A percentile compares a stretch with the other conserved stretches of the same genome.
Evolutionary conservation across 75 land plant species (phyloP).

Genomic region (Pseudotsuga menziesii): DNA sequence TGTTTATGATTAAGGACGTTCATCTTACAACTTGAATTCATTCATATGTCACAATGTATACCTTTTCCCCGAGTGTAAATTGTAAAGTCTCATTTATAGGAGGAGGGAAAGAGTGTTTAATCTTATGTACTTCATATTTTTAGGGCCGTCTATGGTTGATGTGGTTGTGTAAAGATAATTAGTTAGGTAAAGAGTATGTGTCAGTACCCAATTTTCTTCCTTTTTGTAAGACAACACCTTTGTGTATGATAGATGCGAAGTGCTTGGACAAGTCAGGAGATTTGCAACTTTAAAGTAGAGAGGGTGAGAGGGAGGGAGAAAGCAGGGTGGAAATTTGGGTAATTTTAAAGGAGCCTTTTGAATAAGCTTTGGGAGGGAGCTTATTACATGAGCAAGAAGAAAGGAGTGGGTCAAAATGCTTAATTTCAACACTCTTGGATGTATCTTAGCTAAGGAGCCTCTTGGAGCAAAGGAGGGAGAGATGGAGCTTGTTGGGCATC

Average conservation of each 20-base stretch:
- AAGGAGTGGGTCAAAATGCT: conserved; percentile 2
- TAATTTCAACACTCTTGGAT: background rate
- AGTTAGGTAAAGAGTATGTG: background rate
- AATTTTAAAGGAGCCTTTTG: background rate
- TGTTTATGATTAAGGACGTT: too few species aligned
- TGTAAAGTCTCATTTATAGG: background rate
- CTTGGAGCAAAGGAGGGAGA: conserved; percentile 42
- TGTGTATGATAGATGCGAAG: conserved; percentile 4
- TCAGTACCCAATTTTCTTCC: background rate
- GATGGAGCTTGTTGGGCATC: conserved; percentile 29
- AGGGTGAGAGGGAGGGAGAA: conserved; percentile 7
- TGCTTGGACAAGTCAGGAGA: conserved; percentile 1
- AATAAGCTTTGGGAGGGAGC: conserved; percentile 1
- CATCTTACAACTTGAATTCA: too few species aligned
- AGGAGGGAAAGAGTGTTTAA: background rate
- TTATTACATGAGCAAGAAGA: background rate
- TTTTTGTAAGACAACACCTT: background rate
- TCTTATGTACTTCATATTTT: background rate
- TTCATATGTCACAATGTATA: background rate
- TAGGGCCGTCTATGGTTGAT: background rate
- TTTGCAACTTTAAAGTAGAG: conserved; percentile 3
- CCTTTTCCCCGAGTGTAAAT: background rate
- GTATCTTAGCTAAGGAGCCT: conserved; percentile 27
- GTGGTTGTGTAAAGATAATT: background rate
- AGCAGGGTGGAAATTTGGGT: conserved; percentile 5